A percentile compares a stretch with the other conserved stretches of the same genome.
Conservation (phyloP, 2,329 filamentous ascomycete species). For the Phoma herbarum region DNA sequence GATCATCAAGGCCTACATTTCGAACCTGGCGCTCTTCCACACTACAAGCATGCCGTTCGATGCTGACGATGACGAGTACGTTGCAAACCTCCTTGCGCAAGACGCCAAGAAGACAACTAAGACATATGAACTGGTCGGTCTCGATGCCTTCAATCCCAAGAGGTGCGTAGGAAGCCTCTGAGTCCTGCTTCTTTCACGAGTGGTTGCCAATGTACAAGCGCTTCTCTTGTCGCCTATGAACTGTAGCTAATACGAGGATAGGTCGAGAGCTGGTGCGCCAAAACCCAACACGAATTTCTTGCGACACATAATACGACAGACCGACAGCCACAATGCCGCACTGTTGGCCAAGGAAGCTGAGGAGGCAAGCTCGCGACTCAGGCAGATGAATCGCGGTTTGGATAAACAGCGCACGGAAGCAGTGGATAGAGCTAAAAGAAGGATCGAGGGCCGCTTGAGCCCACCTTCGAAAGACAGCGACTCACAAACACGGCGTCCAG, state of each 20-base stretch:
- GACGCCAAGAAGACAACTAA: constrained; percentile 79
- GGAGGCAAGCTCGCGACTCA: constrained; percentile 77
- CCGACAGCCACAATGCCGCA: constrained; percentile 87
- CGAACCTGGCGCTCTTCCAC: constrained; percentile 4
- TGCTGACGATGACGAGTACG: constrained; percentile 73
- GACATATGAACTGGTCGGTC: constrained; percentile 77
- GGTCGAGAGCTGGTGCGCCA: constrained; percentile 73
- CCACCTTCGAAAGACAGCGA: constrained; percentile 31
- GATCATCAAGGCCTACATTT: constrained; percentile 13
- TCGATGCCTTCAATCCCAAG: constrained; percentile 70
- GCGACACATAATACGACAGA: constrained; percentile 85
- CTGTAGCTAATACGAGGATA: constrained; percentile 15
- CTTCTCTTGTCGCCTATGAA: not conserved
- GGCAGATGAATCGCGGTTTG: constrained; percentile 45
- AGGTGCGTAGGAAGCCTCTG: constrained; percentile 53
- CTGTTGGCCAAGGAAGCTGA: constrained; percentile 84
- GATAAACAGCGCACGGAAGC: constrained; percentile 23
- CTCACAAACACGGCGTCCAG: constrained; percentile 24
- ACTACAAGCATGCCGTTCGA: constrained; percentile 32
- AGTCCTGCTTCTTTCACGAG: not conserved
- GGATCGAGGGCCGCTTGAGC: constrained; percentile 35
- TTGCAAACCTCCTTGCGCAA: constrained; percentile 79
- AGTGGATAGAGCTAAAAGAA: constrained; percentile 27
- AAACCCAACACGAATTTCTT: constrained; percentile 94
- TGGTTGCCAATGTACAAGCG: constrained; percentile 9